Conservation (phyloP, 495 filamentous ascomycete species). For the Letharia columbiana region DNA sequence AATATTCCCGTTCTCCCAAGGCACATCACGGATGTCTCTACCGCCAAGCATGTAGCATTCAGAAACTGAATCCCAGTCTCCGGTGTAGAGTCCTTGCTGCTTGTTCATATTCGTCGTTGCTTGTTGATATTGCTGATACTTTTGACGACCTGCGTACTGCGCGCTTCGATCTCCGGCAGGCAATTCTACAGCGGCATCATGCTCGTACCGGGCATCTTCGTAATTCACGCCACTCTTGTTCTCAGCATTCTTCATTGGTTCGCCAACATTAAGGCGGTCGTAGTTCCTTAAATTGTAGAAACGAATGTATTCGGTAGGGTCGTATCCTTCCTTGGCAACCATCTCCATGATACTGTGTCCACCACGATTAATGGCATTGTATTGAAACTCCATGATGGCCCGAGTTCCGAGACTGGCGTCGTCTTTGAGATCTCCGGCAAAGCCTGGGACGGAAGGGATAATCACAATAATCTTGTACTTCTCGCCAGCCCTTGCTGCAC, state of each 20-base stretch:
- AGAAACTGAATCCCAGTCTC: constrained; percentile 67
- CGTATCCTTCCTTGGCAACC: constrained; percentile 60
- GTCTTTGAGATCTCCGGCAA: constrained; percentile 76
- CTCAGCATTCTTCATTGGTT: constrained; percentile 56
- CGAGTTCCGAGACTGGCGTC: constrained; percentile 77
- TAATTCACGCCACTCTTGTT: constrained; percentile 63
- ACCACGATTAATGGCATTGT: constrained; percentile 81
- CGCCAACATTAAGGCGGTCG: constrained; percentile 75
- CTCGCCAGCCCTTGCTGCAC: constrained; percentile 60
- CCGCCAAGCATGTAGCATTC: constrained; percentile 81
- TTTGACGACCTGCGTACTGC: constrained; percentile 1
- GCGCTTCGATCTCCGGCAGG: constrained; percentile 12
- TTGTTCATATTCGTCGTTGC: constrained; percentile 42
- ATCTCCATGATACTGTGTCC: constrained; percentile 79
- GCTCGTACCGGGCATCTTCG: constrained; percentile 56
- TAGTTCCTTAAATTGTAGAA: constrained; percentile 96
- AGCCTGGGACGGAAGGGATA: constrained; percentile 83
- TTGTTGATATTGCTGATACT: constrained; percentile 58
- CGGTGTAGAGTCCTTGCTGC: constrained; percentile 26
- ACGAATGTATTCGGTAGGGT: constrained; percentile 72
- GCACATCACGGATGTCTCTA: constrained; percentile 62
- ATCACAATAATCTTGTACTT: constrained; percentile 78
- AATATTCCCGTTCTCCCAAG: constrained; percentile 62
- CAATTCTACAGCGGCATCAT: constrained; percentile 44
- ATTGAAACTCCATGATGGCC: constrained; percentile 95